Conservation (phyloP, 441 rosid species). For the Breynia disticha region DNA sequence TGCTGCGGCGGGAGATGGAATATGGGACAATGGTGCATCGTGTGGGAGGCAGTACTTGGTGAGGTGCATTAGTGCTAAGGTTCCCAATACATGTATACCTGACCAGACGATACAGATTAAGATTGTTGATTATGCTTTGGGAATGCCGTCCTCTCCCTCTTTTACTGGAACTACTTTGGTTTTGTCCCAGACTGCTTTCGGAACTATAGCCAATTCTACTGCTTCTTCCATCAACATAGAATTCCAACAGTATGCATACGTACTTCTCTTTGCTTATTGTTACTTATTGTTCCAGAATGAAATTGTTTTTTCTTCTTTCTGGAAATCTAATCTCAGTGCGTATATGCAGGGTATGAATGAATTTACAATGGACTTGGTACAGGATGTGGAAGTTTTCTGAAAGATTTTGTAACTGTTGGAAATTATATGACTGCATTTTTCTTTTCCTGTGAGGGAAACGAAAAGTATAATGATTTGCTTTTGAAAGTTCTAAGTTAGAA, state of each 20-base stretch:
- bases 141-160: constrained; percentile 15
- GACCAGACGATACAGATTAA: constrained; percentile 36
- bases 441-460: too few relatives aligned
- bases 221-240: constrained; percentile 34
- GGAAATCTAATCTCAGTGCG: too few relatives aligned
- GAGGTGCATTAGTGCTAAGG: constrained; percentile 47
- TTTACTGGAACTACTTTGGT: constrained; percentile 31
- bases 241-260: constrained; percentile 34
- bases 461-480: too few relatives aligned
- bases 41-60: constrained; percentile 57
- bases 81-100: constrained; percentile 25
- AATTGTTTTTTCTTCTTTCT: too few relatives aligned
- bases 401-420: too few relatives aligned
- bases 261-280: too few relatives aligned
- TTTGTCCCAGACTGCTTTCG: constrained; percentile 41
- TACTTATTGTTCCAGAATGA: too few relatives aligned
- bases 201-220: constrained; percentile 27
- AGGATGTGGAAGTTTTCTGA: too few relatives aligned
- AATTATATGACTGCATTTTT: too few relatives aligned
- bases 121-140: constrained; percentile 37
- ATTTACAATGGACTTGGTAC: too few relatives aligned
- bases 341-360: too few relatives aligned
- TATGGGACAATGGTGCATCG: constrained; percentile 64
- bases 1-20: constrained; percentile 55
- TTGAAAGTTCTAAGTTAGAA: too few relatives aligned